Conservation (phyloP, 163 green algal genomes). For the Picocystis sp. region DNA sequence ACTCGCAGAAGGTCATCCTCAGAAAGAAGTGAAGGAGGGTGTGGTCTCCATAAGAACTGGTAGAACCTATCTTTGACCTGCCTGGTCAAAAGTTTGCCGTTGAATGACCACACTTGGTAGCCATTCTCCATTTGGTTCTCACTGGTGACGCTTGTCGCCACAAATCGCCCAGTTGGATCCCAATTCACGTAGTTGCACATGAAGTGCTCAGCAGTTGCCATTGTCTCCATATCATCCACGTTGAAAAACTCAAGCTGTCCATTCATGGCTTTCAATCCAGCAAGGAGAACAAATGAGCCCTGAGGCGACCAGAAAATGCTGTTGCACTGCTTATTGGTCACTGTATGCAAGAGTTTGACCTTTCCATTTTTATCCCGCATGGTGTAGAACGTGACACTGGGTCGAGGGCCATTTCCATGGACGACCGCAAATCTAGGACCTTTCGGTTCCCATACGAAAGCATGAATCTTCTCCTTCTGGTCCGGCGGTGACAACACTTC, state of each 20-base stretch:
- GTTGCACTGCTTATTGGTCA: constrained; percentile 47
- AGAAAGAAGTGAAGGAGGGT: constrained; percentile 58
- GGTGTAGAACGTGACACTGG: constrained; percentile 73
- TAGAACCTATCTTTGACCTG: constrained; percentile 62
- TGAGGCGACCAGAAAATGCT: constrained; percentile 30
- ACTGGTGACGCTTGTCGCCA: constrained; percentile 69
- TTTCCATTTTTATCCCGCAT: constrained; percentile 65
- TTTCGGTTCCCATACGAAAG: constrained; percentile 88
- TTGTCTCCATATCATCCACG: constrained; percentile 74
- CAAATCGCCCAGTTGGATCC: constrained; percentile 80
- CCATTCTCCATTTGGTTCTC: constrained; percentile 93
- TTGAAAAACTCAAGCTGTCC: constrained; percentile 96
- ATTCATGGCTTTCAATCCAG: constrained; percentile 76
- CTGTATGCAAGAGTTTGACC: constrained; percentile 37
- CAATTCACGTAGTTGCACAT: constrained; percentile 88
- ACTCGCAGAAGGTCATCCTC: constrained; percentile 74
- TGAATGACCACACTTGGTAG: constrained; percentile 85
- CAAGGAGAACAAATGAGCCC: constrained; percentile 53
- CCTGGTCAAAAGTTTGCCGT: constrained; percentile 29
- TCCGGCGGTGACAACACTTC: constrained; percentile 35
- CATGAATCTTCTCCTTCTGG: constrained; percentile 81
- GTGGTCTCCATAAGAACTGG: constrained; percentile 87
- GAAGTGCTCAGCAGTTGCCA: constrained; percentile 86
- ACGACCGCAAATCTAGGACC: constrained; percentile 72
- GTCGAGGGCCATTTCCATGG: constrained; percentile 67